Base-by-base conservation (phyloP, 768 basidiomycete species). In the Boletus rubropictus region DNA sequence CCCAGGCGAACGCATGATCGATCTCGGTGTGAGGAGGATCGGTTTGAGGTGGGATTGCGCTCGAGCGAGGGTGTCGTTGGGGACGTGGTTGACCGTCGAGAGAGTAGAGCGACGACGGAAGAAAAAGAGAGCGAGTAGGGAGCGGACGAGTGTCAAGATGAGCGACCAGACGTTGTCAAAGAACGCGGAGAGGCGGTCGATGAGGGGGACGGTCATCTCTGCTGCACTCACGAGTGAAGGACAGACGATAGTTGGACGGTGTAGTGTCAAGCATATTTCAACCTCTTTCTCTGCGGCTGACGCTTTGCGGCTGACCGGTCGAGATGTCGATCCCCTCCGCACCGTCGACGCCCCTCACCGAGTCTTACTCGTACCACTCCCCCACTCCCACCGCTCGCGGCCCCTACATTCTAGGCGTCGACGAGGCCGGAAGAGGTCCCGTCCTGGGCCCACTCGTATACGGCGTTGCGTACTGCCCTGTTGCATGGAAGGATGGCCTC, bases 391-490 rank as follows among this genome's bases (percentile, higher is more conserved):
- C 82, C 0, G 76, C 81, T 1, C 47, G 65, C 1, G 89, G 89
- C 0, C 86, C 87, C 0, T 96, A 94, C 70, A 89, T 97, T 40
- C 84, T 99, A 41, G 96, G 96, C 20, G 93, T 99, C n/a, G 96
- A 99, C 65, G 96, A 99, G 64, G 96, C 96, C 0, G 96, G 96
- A 0, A 76, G 96, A 45, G 96, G 96, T 0, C 96, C 95, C 18
- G 95, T 95, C 2, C 72, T 99, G 0, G 95, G 94, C 1, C 96
- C 96, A 0, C 78, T 98, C 50, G 96, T 99, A 0, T 98, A 99
- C 59, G 95, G 89, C 7, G 82, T 95, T 21, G 94, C 96, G 0
- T 97, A 91, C 60, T 98, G 95, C 58, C 89, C 92, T 3, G 74
- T 74, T 4, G 72, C 82, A 20, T 97, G 89, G 68, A 73, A 82